Percentiles rank a stretch among this genome's conserved stretches.
Conservation (phyloP, 192 early-diverging fungal species). For the Allomyces macrogynus region DNA sequence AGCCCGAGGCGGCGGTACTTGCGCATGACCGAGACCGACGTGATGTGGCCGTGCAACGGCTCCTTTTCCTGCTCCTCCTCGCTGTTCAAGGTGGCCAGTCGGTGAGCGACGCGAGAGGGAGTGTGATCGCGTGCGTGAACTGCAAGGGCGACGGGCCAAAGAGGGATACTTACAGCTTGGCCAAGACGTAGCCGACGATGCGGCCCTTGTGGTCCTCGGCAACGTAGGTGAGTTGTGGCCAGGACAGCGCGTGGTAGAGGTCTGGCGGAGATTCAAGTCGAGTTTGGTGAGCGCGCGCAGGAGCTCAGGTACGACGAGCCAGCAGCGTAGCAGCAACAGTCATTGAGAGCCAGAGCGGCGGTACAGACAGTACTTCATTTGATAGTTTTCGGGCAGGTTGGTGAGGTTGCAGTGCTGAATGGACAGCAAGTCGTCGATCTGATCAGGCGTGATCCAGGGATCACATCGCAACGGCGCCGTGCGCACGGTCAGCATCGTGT, state of each 20-base stretch:
- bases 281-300: neutral
- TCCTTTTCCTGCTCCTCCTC: conserved; percentile 58
- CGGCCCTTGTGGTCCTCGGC: conserved; percentile 79
- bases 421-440: conserved; percentile 66
- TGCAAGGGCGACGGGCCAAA: no score
- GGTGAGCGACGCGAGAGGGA: neutral
- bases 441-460: neutral
- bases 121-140: neutral
- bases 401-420: conserved; percentile 96
- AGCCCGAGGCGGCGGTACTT: conserved; percentile 85
- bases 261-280: conserved; percentile 15
- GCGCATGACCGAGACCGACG: conserved; percentile 88
- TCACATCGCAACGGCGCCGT: no score
- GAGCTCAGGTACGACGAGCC: neutral
- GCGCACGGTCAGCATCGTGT: no score
- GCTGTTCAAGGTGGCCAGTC: conserved; percentile 21
- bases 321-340: neutral
- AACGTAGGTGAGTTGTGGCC: conserved; percentile 87
- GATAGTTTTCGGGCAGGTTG: conserved; percentile 98
- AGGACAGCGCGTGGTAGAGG: conserved; percentile 57
- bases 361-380: conserved; percentile 89
- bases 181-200: conserved; percentile 92
- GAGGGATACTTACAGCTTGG: conserved; percentile 60
- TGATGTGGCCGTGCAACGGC: conserved; percentile 83
- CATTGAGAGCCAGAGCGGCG: conserved; percentile 1